These are phyloP conservation scores for Amanita polypyramis DNA, from an alignment of 768 basidiomycete species.

Conservation along the genomic window DNA sequence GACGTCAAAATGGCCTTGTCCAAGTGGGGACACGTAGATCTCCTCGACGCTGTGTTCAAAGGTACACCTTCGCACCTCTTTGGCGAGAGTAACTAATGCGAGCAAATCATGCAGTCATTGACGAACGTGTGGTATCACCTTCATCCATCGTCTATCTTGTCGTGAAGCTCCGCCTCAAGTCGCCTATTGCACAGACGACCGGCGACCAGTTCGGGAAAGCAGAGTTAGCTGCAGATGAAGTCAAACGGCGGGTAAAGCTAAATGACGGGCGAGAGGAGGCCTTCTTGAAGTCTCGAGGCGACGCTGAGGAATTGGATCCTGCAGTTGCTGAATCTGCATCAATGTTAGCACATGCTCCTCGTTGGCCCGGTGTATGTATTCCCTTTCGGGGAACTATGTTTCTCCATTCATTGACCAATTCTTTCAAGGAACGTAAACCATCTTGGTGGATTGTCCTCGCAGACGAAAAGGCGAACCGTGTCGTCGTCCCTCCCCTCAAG, in stretches of 20 bases:
- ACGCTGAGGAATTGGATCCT: conserved; percentile 43
- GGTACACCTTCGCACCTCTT: conserved; percentile 32
- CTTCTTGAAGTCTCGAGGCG: conserved; percentile 54
- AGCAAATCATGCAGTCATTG: conserved; percentile 53
- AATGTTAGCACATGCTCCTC: conserved; percentile 74
- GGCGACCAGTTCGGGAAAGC: conserved; percentile 19
- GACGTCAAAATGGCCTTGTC: conserved; percentile 58
- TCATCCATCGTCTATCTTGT: conserved; percentile 81
- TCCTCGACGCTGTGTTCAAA: conserved; percentile 79
- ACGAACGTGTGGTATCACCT: conserved; percentile 80
- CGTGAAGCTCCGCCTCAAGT: conserved; percentile 69
- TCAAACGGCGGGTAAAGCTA: conserved; percentile 31
- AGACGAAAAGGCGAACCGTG: conserved; percentile 74
- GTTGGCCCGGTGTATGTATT: conserved; percentile 74
- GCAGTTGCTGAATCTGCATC: conserved; percentile 19
- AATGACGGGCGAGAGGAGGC: conserved; percentile 59
- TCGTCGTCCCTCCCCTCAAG: conserved; percentile 81
- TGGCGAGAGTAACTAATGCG: not conserved
- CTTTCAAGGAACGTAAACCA: conserved; percentile 68
- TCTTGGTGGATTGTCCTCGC: conserved; percentile 89
- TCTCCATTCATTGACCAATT: not conserved
- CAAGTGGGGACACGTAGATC: conserved; percentile 65
- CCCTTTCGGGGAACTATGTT: not conserved
- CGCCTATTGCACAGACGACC: conserved; percentile 27
- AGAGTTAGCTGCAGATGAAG: conserved; percentile 36